Conservation (phyloP, 1,139 yeast species). For the Lodderomyces beijingensis region DNA sequence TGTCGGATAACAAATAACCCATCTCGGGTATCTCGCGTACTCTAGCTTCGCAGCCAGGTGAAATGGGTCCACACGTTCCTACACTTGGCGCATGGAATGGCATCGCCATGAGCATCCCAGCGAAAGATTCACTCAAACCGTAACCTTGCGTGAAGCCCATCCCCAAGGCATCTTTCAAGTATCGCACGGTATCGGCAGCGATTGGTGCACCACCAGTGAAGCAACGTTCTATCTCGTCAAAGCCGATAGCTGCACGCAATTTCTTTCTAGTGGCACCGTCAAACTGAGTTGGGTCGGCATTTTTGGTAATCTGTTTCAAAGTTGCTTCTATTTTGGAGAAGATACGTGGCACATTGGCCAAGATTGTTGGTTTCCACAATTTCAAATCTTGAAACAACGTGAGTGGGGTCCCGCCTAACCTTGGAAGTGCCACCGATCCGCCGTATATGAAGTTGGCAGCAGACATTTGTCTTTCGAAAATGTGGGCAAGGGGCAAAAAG, state of each 20-base stretch:
- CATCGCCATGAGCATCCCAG: constrained; percentile 50
- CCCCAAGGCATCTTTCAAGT: constrained; percentile 59
- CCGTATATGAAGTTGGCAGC: constrained; percentile 30
- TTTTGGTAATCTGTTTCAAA: constrained; percentile 37
- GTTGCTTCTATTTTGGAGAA: constrained; percentile 57
- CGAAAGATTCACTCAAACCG: constrained; percentile 73
- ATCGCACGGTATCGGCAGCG: constrained; percentile 52
- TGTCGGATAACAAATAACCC: constrained; percentile 49
- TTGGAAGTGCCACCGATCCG: constrained; percentile 42
- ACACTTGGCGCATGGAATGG: constrained; percentile 25
- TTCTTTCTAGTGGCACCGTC: constrained; percentile 49
- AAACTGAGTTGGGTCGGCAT: constrained; percentile 31
- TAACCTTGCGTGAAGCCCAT: constrained; percentile 66
- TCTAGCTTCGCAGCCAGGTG: constrained; percentile 52
- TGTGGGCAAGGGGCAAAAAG: constrained; percentile 36
- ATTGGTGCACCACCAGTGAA: constrained; percentile 77
- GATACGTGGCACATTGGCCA: constrained; percentile 64
- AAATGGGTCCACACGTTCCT: constrained; percentile 64
- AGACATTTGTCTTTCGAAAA: constrained; percentile 34
- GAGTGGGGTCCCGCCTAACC: constrained; percentile 37
- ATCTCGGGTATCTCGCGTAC: constrained; percentile 65
- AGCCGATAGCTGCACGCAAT: constrained; percentile 54
- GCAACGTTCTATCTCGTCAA: constrained; percentile 41
- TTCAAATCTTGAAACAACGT: constrained; percentile 55
- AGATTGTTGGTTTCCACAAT: constrained; percentile 47